Conservation (phyloP, 2,329 filamentous ascomycete species). For the Aspergillus piperis region DNA sequence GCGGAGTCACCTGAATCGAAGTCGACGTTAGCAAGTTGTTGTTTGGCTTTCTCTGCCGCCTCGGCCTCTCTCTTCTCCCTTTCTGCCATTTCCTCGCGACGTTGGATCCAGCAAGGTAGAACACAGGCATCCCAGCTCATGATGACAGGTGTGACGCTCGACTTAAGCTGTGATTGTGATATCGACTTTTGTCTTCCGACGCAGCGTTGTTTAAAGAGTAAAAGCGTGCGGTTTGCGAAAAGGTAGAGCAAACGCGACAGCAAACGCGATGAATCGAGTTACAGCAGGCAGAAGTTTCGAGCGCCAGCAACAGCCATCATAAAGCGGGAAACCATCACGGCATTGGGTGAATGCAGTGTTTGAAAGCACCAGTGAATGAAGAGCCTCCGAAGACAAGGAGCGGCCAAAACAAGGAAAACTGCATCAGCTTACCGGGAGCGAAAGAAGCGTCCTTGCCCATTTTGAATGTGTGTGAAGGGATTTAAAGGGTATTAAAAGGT, state of each 20-base stretch:
- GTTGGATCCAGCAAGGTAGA: constrained; percentile 24
- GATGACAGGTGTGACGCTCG: constrained; percentile 1
- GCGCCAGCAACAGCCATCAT: not conserved
- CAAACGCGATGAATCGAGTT: not conserved
- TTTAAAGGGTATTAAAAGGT: constrained; percentile 28
- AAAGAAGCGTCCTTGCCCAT: constrained; percentile 49
- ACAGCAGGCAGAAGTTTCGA: not conserved
- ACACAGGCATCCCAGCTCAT: constrained; percentile 32
- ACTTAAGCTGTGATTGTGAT: not conserved
- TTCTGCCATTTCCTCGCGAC: constrained; percentile 25
- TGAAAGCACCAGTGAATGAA: not conserved
- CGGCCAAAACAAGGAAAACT: constrained; percentile 4
- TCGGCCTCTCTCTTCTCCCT: constrained; percentile 20
- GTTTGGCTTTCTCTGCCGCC: constrained; percentile 19
- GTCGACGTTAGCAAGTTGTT: constrained; percentile 31
- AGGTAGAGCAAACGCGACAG: not conserved
- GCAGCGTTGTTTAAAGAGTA: not conserved
- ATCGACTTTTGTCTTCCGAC: not conserved
- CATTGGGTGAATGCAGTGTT: not conserved
- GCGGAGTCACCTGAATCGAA: constrained; percentile 72
- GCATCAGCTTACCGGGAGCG: constrained; percentile 46
- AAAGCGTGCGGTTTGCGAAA: not conserved
- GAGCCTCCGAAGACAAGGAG: constrained; percentile 2
- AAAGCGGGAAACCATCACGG: not conserved
- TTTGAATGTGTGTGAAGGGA: constrained; percentile 33